Evolutionary conservation across 2,329 filamentous ascomycete species (phyloP).

Genomic region (Metarhizium brunneum): DNA sequence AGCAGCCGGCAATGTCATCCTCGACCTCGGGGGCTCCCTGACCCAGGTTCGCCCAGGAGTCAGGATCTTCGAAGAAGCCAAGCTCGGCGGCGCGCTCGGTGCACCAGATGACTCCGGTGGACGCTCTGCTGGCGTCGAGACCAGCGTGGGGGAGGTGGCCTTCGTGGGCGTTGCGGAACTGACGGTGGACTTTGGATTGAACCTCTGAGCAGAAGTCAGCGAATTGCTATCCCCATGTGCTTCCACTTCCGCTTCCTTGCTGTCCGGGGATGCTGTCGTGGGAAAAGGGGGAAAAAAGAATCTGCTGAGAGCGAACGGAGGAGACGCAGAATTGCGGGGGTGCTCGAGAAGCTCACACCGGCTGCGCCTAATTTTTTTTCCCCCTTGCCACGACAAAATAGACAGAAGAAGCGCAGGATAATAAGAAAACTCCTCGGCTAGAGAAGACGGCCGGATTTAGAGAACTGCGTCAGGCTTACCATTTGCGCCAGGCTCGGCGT

Average conservation of each 20-base stretch:
- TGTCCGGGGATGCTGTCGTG: too few species aligned
- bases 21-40: constrained; percentile 93
- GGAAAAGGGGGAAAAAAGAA: too few species aligned
- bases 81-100: constrained; percentile 81
- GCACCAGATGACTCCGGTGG: constrained; percentile 91
- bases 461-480: constrained; percentile 29
- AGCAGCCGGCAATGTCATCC: constrained; percentile 84
- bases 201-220: constrained; percentile 48
- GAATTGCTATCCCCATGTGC: background rate
- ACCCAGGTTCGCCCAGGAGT: constrained; percentile 84
- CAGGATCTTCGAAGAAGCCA: constrained; percentile 75
- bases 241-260: too few species aligned
- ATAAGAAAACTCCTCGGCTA: too few species aligned
- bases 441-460: too few species aligned
- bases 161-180: constrained; percentile 84
- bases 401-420: too few species aligned
- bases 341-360: too few species aligned
- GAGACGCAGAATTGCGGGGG: too few species aligned
- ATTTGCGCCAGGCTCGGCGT: constrained; percentile 45
- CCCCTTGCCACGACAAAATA: too few species aligned
- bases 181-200: constrained; percentile 74
- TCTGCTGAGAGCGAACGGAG: too few species aligned
- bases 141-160: constrained; percentile 87
- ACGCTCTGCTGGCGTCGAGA: constrained; percentile 77
- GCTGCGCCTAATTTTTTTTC: too few species aligned